Evolutionary conservation across 208 protist species (phyloP), one percentile per base, ranked within the genome.

Genomic region (Leishmania braziliensis): DNA sequence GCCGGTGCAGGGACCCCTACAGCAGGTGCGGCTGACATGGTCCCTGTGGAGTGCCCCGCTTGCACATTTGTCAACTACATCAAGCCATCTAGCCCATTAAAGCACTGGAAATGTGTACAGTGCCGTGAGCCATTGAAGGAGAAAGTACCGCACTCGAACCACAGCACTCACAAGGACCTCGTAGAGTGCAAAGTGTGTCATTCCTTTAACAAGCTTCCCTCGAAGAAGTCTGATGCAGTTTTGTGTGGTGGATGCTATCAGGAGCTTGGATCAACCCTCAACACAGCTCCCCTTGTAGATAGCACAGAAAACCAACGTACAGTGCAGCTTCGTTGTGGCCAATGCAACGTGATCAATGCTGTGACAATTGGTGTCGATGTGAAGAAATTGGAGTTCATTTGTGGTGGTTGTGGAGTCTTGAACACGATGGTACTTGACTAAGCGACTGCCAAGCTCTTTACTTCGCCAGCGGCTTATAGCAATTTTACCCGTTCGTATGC

Each of bases 191-290:
- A 58, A 16, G 78, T 81, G 18, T 96, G 93, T 53, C 82, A 90
- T 39, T 88, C 77, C 4, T 69, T 88, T 26, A 96, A 96, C 81
- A 77, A 80, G 36, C 87, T 96, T 53, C 91, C 93, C 5, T 23
- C 63, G 16, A 77, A 60, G 46, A 89, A 91, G 60, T 88, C 84
- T 48, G 93, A 96, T 66, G 91, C 86, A 3, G 72, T 94, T 51
- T 69, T 96, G 33, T 96, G 93, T 79, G 93, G 93, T 14, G 75
- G 75, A 12, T 96, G 93, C 77, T 90, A 89, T 70, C 84, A 92
- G 54, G 62, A 91, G 62, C 81, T 96, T 3, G 84, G 82, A 6
- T 70, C 51, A 6, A 70, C 73, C 1, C 56, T 51, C 20, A 77
- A 75, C 20, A 39, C 81, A 14, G 79, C 69, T 14, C 65, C 66